A percentile compares a stretch with the other conserved stretches of the same genome.
Evolutionary conservation across 495 filamentous ascomycete genomes (phyloP).

Genomic region (Penicillium macrosclerotiorum): DNA sequence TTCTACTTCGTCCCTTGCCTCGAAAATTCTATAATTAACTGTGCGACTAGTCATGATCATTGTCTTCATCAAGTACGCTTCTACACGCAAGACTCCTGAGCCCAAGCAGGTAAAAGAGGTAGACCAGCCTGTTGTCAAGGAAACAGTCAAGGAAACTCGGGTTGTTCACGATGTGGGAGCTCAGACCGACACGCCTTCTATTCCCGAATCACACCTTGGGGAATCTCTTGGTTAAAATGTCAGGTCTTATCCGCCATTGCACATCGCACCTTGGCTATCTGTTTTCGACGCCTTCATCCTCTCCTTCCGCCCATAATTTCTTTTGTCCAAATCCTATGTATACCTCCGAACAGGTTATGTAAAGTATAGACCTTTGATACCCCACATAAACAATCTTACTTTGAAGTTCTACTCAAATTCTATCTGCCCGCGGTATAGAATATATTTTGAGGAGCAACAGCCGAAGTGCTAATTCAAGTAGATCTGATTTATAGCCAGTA

Average conservation of each 20-base stretch:
- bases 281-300: too few species aligned
- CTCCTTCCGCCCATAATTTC: too few species aligned
- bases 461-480: too few species aligned
- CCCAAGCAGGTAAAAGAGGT: constrained; percentile 34
- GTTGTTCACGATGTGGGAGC: constrained; percentile 17
- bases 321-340: too few species aligned
- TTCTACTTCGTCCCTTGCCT: background rate
- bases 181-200: constrained; percentile 1
- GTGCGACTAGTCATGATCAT: constrained; percentile 43
- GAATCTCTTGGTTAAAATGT: constrained; percentile 39
- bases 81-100: constrained; percentile 32
- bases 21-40: constrained; percentile 18
- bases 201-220: constrained; percentile 30
- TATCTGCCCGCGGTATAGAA: too few species aligned
- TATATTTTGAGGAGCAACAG: too few species aligned
- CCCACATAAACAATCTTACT: constrained; percentile 7
- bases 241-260: background rate
- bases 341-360: too few species aligned
- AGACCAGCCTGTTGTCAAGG: constrained; percentile 32
- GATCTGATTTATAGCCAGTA: too few species aligned
- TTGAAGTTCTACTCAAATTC: too few species aligned
- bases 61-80: constrained; percentile 45
- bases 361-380: constrained; percentile 16
- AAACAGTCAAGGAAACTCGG: constrained; percentile 25
- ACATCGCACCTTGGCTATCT: too few species aligned